Conservation (phyloP, 495 filamentous ascomycete genomes). For the Hypoxylon lenormandii region DNA sequence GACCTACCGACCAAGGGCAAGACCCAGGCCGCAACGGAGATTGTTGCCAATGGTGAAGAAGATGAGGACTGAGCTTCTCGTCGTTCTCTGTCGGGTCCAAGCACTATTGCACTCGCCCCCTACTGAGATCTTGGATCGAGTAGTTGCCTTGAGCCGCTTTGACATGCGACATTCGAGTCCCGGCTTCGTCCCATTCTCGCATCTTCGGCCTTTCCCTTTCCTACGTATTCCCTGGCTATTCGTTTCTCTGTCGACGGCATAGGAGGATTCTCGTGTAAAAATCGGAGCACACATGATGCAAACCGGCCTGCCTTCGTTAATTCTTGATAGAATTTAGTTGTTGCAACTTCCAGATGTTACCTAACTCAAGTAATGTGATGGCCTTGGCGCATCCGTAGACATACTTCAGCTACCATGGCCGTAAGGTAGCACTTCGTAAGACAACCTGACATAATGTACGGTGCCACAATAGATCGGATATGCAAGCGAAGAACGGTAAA, state of each 20-base stretch:
- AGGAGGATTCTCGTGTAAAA: constrained; percentile 29
- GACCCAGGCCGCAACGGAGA: constrained; percentile 44
- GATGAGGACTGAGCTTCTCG: constrained; percentile 26
- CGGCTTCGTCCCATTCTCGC: neutral
- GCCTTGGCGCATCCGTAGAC: neutral
- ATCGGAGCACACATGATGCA: constrained; percentile 26
- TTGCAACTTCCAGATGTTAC: constrained; percentile 9
- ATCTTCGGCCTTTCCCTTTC: constrained; percentile 12
- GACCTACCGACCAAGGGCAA: constrained; percentile 53
- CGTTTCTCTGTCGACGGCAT: constrained; percentile 34
- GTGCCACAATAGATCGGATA: neutral
- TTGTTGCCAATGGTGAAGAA: constrained; percentile 39
- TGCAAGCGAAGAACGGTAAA: neutral
- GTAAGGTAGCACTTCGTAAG: neutral
- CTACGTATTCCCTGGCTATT: constrained; percentile 19
- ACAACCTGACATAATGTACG: neutral
- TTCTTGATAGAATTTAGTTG: constrained; percentile 27
- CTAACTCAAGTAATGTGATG: constrained; percentile 10
- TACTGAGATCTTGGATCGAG: neutral
- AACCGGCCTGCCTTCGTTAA: constrained; percentile 29
- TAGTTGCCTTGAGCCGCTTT: neutral
- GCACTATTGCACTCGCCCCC: neutral
- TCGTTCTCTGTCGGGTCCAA: constrained; percentile 1
- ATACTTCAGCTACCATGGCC: neutral
- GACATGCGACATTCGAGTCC: neutral